A percentile compares a stretch with the other conserved stretches of the same genome.
phyloP scores from a whole-genome alignment of 2,329 filamentous ascomycete genomes.

The Diatrype stigma region DNA sequence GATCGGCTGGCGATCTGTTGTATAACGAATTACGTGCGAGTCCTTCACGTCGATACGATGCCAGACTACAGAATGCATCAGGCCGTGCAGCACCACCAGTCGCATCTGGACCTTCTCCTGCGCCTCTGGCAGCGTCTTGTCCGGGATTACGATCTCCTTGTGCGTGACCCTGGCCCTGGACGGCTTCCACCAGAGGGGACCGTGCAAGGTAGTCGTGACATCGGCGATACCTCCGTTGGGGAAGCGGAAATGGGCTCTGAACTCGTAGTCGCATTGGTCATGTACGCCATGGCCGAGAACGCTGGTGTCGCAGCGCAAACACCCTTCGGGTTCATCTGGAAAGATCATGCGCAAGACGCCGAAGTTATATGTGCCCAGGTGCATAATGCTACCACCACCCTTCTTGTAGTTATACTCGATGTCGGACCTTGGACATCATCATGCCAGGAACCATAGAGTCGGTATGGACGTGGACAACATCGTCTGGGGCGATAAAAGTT shows the following conservation, averaged over 20 bases:
- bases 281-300: constrained; percentile 25
- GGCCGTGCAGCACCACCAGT: constrained; percentile 25
- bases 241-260: constrained; percentile 35
- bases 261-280: constrained; percentile 29
- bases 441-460: constrained; percentile 18
- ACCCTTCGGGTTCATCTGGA: constrained; percentile 34
- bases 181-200: constrained; percentile 12
- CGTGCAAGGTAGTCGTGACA: constrained; percentile 23
- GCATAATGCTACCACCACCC: constrained; percentile 22
- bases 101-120: constrained; percentile 23
- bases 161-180: constrained; percentile 17
- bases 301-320: constrained; percentile 26
- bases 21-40: constrained; percentile 25
- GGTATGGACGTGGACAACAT: constrained; percentile 22
- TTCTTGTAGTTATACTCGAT: constrained; percentile 1
- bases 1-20: constrained; percentile 12
- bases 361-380: constrained; percentile 38
- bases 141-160: constrained; percentile 18
- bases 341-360: constrained; percentile 36
- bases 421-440: constrained; percentile 10
- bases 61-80: constrained; percentile 22
- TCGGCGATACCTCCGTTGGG: constrained; percentile 34
- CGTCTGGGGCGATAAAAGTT: constrained; percentile 24
- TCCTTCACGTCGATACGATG: constrained; percentile 35
- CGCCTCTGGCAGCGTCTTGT: constrained; percentile 11